These are phyloP conservation scores for Pythium folliculosum DNA, from an alignment of 352 stramenopile genomes.

Conservation along the genomic window DNA sequence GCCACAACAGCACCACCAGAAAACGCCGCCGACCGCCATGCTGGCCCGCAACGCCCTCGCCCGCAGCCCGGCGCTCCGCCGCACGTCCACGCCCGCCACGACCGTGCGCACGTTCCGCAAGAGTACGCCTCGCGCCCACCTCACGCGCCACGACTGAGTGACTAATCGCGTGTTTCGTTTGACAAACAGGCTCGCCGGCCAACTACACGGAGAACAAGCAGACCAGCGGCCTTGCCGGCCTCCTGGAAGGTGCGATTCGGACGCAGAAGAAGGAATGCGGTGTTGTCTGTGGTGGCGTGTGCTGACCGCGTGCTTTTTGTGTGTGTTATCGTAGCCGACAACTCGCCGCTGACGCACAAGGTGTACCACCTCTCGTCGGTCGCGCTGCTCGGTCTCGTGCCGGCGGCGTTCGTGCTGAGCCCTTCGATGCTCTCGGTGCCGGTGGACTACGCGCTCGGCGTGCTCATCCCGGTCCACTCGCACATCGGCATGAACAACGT, in stretches of 20 bases:
- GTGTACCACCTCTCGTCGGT: slow-evolving; percentile 63
- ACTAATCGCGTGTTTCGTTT: slow-evolving; percentile 26
- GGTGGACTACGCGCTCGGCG: slow-evolving; percentile 79
- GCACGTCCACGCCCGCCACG: slow-evolving; percentile 30
- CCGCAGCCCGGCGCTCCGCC: slow-evolving; percentile 23
- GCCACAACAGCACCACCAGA: slow-evolving; percentile 24
- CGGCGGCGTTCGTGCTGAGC: slow-evolving; percentile 73
- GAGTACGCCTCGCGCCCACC: slow-evolving; percentile 39
- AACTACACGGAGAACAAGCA: slow-evolving; percentile 87
- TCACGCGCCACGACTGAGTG: neutral
- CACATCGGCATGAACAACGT: slow-evolving; percentile 96
- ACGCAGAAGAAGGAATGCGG: neutral
- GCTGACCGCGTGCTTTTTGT: neutral
- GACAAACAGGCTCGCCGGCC: slow-evolving; percentile 41
- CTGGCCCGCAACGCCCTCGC: slow-evolving; percentile 28
- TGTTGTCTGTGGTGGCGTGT: slow-evolving; percentile 3
- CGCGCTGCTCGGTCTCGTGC: slow-evolving; percentile 58
- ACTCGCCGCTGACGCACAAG: slow-evolving; percentile 65
- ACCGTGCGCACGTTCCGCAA: slow-evolving; percentile 75
- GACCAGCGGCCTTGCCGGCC: slow-evolving; percentile 52
- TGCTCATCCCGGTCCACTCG: slow-evolving; percentile 86
- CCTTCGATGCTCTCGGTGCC: slow-evolving; percentile 70
- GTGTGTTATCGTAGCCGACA: slow-evolving; percentile 53
- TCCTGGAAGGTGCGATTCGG: slow-evolving; percentile 63
- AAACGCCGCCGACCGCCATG: slow-evolving; percentile 6